Evolutionary conservation across 176 grass and related monocot genomes (phyloP).

Genomic region (Poa annua): DNA sequence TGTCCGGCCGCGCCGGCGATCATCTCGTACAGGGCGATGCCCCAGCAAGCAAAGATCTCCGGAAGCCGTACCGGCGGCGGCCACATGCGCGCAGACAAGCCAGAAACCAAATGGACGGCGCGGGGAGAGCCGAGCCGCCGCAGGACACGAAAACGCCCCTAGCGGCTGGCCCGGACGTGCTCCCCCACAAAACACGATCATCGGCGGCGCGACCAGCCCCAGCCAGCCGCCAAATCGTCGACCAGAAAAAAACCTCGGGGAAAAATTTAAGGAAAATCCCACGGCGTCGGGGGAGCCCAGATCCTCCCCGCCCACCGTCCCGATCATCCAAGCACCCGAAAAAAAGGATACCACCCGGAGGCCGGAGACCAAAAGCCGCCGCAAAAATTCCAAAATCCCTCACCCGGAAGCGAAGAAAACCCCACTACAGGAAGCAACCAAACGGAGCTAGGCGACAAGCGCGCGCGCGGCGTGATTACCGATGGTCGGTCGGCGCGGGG

Average conservation of each 20-base stretch:
- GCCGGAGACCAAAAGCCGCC: background rate
- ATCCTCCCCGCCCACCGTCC: background rate
- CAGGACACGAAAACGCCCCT: background rate
- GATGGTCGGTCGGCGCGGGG: background rate
- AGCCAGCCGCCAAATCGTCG: too few species aligned
- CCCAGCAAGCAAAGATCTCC: background rate
- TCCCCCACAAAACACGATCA: background rate
- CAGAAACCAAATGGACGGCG: background rate
- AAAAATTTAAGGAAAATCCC: background rate
- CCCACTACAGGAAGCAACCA: background rate
- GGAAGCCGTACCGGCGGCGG: background rate
- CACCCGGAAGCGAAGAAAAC: background rate
- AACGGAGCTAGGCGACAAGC: background rate
- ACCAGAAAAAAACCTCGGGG: background rate
- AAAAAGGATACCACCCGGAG: background rate
- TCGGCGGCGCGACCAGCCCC: background rate
- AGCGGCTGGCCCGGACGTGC: background rate
- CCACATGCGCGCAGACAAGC: background rate
- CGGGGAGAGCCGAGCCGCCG: background rate
- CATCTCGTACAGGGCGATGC: background rate
- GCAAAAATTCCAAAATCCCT: background rate
- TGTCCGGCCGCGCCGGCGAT: background rate
- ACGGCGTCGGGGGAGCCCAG: background rate
- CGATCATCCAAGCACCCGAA: background rate
- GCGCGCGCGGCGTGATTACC: constrained; percentile 5